phyloP scores from a whole-genome alignment of 768 basidiomycete genomes.

The Hemileccinum impolitum region DNA sequence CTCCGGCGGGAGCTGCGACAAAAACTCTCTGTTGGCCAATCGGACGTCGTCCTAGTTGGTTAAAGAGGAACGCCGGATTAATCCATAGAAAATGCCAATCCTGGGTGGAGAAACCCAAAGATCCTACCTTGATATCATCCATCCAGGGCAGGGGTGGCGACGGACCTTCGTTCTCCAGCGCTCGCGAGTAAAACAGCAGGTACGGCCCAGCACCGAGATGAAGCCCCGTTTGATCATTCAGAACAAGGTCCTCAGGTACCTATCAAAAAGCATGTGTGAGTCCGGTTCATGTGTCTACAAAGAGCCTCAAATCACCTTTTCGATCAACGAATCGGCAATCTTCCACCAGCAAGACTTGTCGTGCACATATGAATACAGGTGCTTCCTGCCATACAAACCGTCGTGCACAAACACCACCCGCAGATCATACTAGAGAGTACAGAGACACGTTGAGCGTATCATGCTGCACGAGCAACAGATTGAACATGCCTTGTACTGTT shows the following conservation, averaged over 20 bases:
- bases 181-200: constrained; percentile 64
- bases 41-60: constrained; percentile 33
- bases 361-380: constrained; percentile 75
- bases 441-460: neutral
- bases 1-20: constrained; percentile 31
- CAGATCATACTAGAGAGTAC: constrained; percentile 66
- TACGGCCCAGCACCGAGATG: constrained; percentile 78
- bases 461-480: neutral
- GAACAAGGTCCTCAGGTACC: constrained; percentile 68
- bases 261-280: constrained; percentile 24
- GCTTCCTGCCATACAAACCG: constrained; percentile 72
- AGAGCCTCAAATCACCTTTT: constrained; percentile 42
- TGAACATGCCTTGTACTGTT: constrained; percentile 50
- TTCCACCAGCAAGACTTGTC: constrained; percentile 74
- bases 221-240: constrained; percentile 66
- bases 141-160: constrained; percentile 24
- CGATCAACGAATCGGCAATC: constrained; percentile 65
- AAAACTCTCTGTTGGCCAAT: constrained; percentile 35
- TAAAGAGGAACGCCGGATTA: too few species aligned
- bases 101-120: neutral
- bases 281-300: neutral
- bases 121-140: constrained; percentile 27
- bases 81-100: too few species aligned
- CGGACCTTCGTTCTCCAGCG: constrained; percentile 17
- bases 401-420: constrained; percentile 76